Conservation (phyloP, 1,284 basidiomycete genomes). For the Cutaneotrichosporon sp. region DNA sequence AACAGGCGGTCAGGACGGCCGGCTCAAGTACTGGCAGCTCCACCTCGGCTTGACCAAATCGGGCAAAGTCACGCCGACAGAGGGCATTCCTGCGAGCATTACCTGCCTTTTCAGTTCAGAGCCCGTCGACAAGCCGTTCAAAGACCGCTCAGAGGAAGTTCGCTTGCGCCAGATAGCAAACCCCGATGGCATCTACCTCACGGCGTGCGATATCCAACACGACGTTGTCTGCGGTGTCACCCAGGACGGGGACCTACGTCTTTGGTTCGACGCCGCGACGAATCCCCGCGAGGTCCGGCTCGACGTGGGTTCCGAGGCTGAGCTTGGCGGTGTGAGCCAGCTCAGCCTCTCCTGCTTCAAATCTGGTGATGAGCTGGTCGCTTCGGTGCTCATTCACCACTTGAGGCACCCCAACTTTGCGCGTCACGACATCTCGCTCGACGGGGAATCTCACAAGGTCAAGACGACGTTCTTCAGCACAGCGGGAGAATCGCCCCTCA, state of each 20-base stretch:
- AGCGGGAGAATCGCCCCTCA: conserved; percentile 17
- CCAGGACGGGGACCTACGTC: conserved; percentile 35
- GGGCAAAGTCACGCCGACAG: conserved; percentile 26
- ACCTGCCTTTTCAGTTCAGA: conserved; percentile 36
- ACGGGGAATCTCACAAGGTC: conserved; percentile 4
- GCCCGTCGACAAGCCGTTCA: conserved; percentile 20
- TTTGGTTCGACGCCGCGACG: conserved; percentile 27
- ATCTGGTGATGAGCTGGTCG: conserved; percentile 3
- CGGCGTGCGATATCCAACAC: conserved; percentile 25
- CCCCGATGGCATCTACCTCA: conserved; percentile 35
- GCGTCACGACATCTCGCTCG: conserved; percentile 27
- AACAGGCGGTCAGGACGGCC: conserved; percentile 41
- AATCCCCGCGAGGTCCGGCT: conserved; percentile 24
- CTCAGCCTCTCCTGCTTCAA: conserved; percentile 22
- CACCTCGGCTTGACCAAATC: conserved; percentile 21
- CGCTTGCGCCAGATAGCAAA: conserved; percentile 26
- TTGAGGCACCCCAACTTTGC: conserved; percentile 21
- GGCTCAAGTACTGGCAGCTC: conserved; percentile 43
- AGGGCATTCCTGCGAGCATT: conserved; percentile 26
- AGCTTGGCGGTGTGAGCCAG: conserved; percentile 23
- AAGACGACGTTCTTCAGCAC: conserved; percentile 17
- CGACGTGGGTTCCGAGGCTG: conserved; percentile 31
- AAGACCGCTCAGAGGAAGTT: conserved; percentile 32
- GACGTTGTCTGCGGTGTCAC: conserved; percentile 39
- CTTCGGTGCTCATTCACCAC: conserved; percentile 32